These are phyloP conservation scores for Trichomonas gallinae DNA, from an alignment of 208 protist genomes.

Conservation along the genomic window DNA sequence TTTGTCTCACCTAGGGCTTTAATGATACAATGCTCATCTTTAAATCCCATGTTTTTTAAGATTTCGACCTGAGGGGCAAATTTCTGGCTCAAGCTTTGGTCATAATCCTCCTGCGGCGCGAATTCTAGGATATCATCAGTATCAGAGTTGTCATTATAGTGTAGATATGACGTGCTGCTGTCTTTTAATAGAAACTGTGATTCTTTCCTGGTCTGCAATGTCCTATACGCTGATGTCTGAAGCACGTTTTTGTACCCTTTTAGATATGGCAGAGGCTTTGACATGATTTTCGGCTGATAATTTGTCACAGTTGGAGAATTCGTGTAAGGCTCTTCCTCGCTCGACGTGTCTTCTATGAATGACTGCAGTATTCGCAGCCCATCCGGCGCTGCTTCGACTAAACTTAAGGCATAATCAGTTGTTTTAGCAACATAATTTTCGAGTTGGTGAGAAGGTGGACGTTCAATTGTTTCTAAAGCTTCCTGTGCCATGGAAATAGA, in stretches of 20 bases:
- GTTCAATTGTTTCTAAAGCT: background rate
- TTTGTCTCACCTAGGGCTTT: background rate
- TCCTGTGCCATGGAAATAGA: background rate
- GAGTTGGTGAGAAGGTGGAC: background rate
- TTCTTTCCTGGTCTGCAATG: background rate
- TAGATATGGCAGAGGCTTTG: background rate
- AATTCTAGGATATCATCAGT: background rate
- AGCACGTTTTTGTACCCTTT: background rate
- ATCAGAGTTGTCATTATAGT: background rate
- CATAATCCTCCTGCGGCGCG: background rate
- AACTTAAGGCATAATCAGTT: background rate
- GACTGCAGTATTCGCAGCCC: background rate
- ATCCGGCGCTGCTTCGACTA: background rate
- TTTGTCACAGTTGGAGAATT: background rate
- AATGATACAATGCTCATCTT: background rate
- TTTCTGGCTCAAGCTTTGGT: background rate
- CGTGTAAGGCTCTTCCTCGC: background rate
- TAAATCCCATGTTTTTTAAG: background rate
- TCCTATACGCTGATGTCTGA: background rate
- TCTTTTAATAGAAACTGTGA: background rate
- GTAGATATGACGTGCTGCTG: background rate
- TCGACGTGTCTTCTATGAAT: background rate
- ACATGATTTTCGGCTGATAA: background rate
- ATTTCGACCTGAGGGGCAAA: background rate
- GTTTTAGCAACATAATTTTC: background rate